Evolutionary conservation across 768 basidiomycete genomes (phyloP).

Genomic region (Termitomyces heimii): DNA sequence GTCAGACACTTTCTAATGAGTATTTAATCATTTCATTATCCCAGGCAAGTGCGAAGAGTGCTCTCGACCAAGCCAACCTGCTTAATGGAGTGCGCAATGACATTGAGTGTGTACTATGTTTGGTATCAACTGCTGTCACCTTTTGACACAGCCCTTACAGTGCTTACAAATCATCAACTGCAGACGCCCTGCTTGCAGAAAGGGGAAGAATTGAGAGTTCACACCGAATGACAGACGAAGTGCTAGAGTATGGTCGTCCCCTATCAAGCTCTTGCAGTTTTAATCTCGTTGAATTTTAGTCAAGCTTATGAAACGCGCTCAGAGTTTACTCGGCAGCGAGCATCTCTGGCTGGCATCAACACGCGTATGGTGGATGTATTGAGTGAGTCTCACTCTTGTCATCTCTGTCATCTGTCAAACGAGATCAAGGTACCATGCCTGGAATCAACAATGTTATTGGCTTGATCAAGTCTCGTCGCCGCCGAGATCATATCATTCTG

Average conservation of each 20-base stretch:
- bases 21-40: not conserved
- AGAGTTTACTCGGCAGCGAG: slow-evolving; percentile 82
- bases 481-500: slow-evolving; percentile 86
- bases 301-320: slow-evolving; percentile 97
- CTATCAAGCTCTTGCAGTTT: not conserved
- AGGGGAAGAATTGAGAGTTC: slow-evolving; percentile 87
- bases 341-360: slow-evolving; percentile 73
- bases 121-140: not conserved
- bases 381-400: slow-evolving; percentile 40
- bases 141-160: slow-evolving; percentile 29
- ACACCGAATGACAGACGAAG: slow-evolving; percentile 91
- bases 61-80: slow-evolving; percentile 82
- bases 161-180: slow-evolving; percentile 85
- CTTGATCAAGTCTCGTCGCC: slow-evolving; percentile 89
- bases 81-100: slow-evolving; percentile 91
- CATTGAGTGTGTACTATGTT: slow-evolving; percentile 65
- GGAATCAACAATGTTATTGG: slow-evolving; percentile 85
- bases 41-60: slow-evolving; percentile 75
- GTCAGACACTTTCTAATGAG: not conserved
- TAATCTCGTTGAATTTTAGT: slow-evolving; percentile 32
- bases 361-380: slow-evolving; percentile 79
- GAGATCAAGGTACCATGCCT: slow-evolving; percentile 73
- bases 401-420: not conserved
- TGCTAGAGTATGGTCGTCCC: slow-evolving; percentile 61
- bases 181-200: slow-evolving; percentile 85